Conservation (phyloP, 106 monocot species). For the Dendrobium catenatum region DNA sequence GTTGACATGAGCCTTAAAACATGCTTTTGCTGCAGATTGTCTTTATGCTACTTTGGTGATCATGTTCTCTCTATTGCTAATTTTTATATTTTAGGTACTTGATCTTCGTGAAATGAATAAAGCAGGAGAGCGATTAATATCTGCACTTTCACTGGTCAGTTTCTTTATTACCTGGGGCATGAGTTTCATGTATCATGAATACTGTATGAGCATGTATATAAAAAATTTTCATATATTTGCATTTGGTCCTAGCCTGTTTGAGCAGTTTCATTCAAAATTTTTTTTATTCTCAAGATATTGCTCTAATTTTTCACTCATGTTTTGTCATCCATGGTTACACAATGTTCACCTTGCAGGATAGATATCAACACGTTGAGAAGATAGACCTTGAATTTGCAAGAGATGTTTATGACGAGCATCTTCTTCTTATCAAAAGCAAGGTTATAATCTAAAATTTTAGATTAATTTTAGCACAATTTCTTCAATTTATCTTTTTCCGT, state of each 20-base stretch:
- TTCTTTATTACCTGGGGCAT: background rate
- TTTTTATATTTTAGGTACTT: slow-evolving; percentile 34
- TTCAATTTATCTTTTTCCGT: background rate
- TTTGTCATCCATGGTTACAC: background rate
- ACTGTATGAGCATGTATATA: background rate
- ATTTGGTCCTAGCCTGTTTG: background rate
- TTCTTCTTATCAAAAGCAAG: slow-evolving; percentile 52
- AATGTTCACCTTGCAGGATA: slow-evolving; percentile 31
- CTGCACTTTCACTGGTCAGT: slow-evolving; percentile 73
- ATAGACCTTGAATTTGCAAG: slow-evolving; percentile 84
- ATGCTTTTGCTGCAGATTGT: background rate
- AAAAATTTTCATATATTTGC: background rate
- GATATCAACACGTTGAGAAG: slow-evolving; percentile 56
- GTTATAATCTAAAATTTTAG: slow-evolving; percentile 15
- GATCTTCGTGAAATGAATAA: slow-evolving; percentile 74
- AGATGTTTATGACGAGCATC: slow-evolving; percentile 71
- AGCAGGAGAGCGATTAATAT: slow-evolving; percentile 67
- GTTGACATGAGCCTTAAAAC: background rate
- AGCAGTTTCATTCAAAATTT: background rate
- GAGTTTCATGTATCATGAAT: background rate
- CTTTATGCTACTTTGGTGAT: background rate
- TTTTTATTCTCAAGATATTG: background rate
- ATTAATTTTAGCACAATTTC: background rate
- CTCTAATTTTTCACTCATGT: background rate
- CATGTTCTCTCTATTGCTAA: background rate